Conservation (phyloP, 164 flowering plant species). For the Aristolochia californica region DNA sequence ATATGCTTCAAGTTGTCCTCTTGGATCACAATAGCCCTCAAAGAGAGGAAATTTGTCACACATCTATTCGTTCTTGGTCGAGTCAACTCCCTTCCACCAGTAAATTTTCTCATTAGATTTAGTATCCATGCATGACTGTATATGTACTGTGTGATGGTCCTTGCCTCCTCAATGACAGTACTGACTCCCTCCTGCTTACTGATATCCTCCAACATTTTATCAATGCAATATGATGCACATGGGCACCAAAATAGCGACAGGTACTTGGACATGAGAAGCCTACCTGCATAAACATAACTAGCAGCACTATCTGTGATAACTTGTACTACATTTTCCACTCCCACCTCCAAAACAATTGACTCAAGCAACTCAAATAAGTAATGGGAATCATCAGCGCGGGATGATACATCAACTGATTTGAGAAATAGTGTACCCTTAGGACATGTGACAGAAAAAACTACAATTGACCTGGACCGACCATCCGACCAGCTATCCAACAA, state of each 20-base stretch:
- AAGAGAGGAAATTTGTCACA: conserved; percentile 37
- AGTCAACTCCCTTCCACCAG: conserved; percentile 44
- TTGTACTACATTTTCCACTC: conserved; percentile 62
- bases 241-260: conserved; percentile 59
- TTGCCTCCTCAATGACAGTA: conserved; percentile 47
- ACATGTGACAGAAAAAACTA: conserved; percentile 41
- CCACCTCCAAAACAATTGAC: conserved; percentile 49
- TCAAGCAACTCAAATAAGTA: conserved; percentile 50
- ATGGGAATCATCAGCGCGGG: conserved; percentile 40
- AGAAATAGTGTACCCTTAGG: conserved; percentile 55
- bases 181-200: conserved; percentile 45
- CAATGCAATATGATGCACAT: conserved; percentile 64
- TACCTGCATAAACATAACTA: conserved; percentile 47
- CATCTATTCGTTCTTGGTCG: conserved; percentile 40
- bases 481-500: conserved; percentile 53
- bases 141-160: conserved; percentile 34
- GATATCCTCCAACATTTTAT: conserved; percentile 58
- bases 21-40: conserved; percentile 44
- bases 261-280: conserved; percentile 48
- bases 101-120: conserved; percentile 46
- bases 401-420: conserved; percentile 50
- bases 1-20: conserved; percentile 50
- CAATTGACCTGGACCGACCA: conserved; percentile 34
- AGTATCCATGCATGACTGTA: conserved; percentile 41
- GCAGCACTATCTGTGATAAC: conserved; percentile 48